A percentile compares a stretch with the other conserved stretches of the same genome.
These are phyloP conservation scores for Chloranthus sessilifolius DNA, from an alignment of 164 flowering plant genomes.

Conservation along the genomic window DNA sequence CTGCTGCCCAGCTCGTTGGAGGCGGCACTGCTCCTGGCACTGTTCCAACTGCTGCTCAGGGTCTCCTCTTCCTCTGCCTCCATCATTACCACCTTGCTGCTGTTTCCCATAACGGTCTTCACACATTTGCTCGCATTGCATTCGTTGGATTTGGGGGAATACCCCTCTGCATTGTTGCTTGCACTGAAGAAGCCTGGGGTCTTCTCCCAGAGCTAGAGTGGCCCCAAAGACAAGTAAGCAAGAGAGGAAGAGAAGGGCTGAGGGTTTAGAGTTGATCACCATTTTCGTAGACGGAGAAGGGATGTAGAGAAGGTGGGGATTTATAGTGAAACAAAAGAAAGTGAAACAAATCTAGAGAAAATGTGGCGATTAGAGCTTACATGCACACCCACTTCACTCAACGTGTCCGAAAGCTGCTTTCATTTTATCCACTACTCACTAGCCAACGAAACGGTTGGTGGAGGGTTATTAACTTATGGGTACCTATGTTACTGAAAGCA, in stretches of 20 bases:
- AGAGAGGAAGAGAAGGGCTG: slow-evolving; percentile 1
- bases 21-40: not conserved
- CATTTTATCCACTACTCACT: too few species aligned
- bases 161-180: not conserved
- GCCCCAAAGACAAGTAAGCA: not conserved
- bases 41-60: not conserved
- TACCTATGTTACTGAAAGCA: too few species aligned
- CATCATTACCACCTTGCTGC: not conserved
- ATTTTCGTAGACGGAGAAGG: not conserved
- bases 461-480: too few species aligned
- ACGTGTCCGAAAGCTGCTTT: too few species aligned
- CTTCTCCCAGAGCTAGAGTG: not conserved
- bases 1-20: not conserved
- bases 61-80: not conserved
- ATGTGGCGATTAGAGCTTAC: slow-evolving; percentile 2
- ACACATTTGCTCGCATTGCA: not conserved
- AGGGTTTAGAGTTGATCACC: not conserved
- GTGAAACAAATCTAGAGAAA: not conserved
- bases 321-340: not conserved
- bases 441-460: too few species aligned
- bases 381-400: too few species aligned
- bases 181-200: not conserved
- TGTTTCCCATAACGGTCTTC: not conserved
- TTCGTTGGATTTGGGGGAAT: too few species aligned
- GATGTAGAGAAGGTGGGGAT: not conserved